Conservation (phyloP, 192 early-diverging fungal species). For the Coemansia sp. region DNA sequence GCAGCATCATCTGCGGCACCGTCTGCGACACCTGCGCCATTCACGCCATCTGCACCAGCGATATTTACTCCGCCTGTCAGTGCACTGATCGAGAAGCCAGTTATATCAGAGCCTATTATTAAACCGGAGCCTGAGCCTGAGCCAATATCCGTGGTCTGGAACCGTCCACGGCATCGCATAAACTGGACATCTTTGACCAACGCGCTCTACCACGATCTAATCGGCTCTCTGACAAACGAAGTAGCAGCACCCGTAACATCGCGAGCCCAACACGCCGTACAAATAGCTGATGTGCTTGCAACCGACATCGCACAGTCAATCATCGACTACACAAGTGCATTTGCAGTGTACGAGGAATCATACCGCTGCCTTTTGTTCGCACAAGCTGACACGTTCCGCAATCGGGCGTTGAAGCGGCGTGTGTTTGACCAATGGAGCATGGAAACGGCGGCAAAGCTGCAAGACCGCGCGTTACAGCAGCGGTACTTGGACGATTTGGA, state of each 20-base stretch:
- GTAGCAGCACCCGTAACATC: slow-evolving; percentile 6
- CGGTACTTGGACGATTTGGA: slow-evolving; percentile 38
- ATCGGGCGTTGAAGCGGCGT: slow-evolving; percentile 11
- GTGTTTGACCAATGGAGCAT: slow-evolving; percentile 38
- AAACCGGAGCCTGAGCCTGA: not conserved
- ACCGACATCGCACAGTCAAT: slow-evolving; percentile 34
- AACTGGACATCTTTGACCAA: slow-evolving; percentile 47
- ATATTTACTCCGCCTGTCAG: not conserved
- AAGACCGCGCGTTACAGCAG: slow-evolving; percentile 34
- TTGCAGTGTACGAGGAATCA: slow-evolving; percentile 41
- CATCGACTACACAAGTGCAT: slow-evolving; percentile 40
- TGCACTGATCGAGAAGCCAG: not conserved
- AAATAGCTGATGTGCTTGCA: slow-evolving; percentile 17
- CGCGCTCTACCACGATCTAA: slow-evolving; percentile 31
- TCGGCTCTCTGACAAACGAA: slow-evolving; percentile 25
- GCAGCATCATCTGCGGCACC: not conserved
- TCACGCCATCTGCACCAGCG: not conserved
- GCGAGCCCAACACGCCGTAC: slow-evolving; percentile 5
- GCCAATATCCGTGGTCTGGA: slow-evolving; percentile 29
- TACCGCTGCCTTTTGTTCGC: slow-evolving; percentile 31
- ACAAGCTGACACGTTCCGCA: slow-evolving; percentile 39
- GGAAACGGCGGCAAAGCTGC: slow-evolving; percentile 28
- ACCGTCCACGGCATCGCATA: slow-evolving; percentile 41
- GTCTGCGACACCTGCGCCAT: not conserved
- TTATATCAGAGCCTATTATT: not conserved